Evolutionary conservation across 106 monocot species (phyloP), one percentile per base, ranked within the genome.

Genomic region (Dendrobium catenatum): DNA sequence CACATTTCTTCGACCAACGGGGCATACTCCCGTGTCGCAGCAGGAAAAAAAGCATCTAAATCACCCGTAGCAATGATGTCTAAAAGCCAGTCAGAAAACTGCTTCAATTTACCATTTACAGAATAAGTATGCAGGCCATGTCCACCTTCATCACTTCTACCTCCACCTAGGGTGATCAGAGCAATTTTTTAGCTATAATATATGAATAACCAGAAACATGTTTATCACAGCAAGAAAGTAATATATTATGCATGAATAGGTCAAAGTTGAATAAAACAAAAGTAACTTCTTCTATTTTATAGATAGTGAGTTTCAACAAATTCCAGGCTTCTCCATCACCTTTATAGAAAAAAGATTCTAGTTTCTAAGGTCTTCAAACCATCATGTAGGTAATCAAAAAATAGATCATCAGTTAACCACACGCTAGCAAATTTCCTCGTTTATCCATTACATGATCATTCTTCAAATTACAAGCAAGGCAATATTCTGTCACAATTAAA

Each of bases 11-110:
- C 96, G 81, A 90, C 94, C 75, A 90, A 84, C 48, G 94, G 94
- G 80, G 94, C 96, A 87, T 97, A 97, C 79, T 97, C 96, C 64
- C 92, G 92, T 79, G 96, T 97, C 72, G 96, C 94, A 13, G 96
- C 94, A 72, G 96, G 96, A 68, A 94, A 97, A 84, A 97, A 97
- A 9, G 94, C 94, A 80, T 97, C 96, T 77, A 97, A 83, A 67
- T 94, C 92, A 20, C 96, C 96, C 90, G 89, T 92, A 55, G 94
- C 94, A 83, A 97, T 90, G 78, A 97, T 94, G 81, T 94, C 96
- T 43, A 97, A 81, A 79, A 97, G 90, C 90, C 92, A 90, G 64
- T 94, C 92, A 75, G 94, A 97, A 80, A 97, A 97, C 84, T 94
- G 89, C 83, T 97, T 97, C 67, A 97, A 79, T 81, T 68, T 94